Conservation (phyloP, 768 basidiomycete genomes). For the Exidia glandulosa region DNA sequence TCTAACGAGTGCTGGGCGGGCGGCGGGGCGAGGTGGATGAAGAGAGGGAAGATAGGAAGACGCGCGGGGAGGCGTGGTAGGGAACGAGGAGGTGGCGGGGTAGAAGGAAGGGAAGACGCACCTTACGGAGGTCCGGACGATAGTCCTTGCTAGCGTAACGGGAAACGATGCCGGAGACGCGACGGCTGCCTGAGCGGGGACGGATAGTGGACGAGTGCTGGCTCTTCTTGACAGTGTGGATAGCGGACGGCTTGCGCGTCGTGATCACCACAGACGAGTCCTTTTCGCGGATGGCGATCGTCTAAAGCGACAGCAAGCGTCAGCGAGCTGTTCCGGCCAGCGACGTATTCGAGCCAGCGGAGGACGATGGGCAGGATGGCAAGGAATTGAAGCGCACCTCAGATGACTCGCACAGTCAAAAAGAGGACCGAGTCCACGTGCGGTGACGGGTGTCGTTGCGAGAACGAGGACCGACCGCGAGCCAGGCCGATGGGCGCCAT, state of each 20-base stretch:
- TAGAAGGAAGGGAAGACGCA: too few species aligned
- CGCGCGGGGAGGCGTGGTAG: too few species aligned
- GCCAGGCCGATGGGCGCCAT: too few species aligned
- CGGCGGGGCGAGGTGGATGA: background rate
- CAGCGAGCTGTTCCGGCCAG: background rate
- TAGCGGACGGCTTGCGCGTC: conserved; percentile 53
- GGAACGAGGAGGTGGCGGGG: too few species aligned
- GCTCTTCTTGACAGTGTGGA: conserved; percentile 37
- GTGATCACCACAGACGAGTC: conserved; percentile 40
- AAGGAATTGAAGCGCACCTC: conserved; percentile 38
- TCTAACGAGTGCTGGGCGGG: conserved; percentile 65
- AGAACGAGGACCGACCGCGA: too few species aligned
- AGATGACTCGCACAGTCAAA: too few species aligned
- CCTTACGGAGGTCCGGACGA: conserved; percentile 66
- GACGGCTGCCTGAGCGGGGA: conserved; percentile 58
- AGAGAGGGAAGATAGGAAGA: background rate
- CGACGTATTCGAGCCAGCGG: too few species aligned
- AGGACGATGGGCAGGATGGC: too few species aligned
- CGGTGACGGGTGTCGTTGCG: too few species aligned
- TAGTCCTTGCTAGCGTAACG: conserved; percentile 53
- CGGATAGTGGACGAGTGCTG: conserved; percentile 44
- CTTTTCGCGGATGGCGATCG: conserved; percentile 50
- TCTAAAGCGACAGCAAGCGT: conserved; percentile 35
- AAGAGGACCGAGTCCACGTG: too few species aligned
- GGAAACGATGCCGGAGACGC: conserved; percentile 51